Percentiles rank a stretch among this genome's conserved stretches.
phyloP scores from a whole-genome alignment of 177 flowering plant genomes.

The Telopea speciosissima region DNA sequence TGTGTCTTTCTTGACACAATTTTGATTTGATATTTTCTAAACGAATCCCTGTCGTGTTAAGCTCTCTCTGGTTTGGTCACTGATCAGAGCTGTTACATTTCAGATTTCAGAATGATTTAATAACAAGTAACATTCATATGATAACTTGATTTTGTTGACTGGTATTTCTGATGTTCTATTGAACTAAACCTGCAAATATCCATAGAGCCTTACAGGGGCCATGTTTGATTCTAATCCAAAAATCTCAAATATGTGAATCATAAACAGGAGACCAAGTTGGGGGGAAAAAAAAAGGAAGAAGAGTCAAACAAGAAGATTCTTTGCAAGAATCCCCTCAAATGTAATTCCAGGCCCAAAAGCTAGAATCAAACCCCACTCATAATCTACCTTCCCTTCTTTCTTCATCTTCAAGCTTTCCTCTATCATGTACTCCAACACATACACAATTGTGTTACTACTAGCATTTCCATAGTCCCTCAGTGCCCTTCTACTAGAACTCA shows the following conservation, averaged over 20 bases:
- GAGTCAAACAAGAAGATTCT: conserved; percentile 48
- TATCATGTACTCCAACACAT: conserved; percentile 85
- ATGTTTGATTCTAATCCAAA: no score
- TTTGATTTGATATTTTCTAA: not conserved
- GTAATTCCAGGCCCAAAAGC: conserved; percentile 99
- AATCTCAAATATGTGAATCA: no score
- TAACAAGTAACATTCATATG: not conserved
- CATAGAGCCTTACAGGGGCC: no score
- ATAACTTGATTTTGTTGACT: not conserved
- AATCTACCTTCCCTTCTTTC: conserved; percentile 15
- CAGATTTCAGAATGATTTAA: not conserved
- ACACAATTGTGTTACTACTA: conserved; percentile 88
- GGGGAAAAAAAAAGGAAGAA: not conserved
- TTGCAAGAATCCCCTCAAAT: conserved; percentile 85
- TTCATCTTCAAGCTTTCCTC: conserved; percentile 58
- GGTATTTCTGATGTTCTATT: no score
- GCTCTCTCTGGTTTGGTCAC: not conserved
- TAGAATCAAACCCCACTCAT: conserved; percentile 81
- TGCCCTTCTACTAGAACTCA: conserved; percentile 72
- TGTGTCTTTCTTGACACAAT: conserved; percentile 1
- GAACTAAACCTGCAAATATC: no score
- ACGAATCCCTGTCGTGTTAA: no score
- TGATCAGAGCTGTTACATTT: not conserved
- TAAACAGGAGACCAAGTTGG: no score
- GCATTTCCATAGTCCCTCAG: conserved; percentile 89